These are phyloP conservation scores for Penicillium arizonense DNA, from an alignment of 495 filamentous ascomycete genomes.

Conservation along the genomic window DNA sequence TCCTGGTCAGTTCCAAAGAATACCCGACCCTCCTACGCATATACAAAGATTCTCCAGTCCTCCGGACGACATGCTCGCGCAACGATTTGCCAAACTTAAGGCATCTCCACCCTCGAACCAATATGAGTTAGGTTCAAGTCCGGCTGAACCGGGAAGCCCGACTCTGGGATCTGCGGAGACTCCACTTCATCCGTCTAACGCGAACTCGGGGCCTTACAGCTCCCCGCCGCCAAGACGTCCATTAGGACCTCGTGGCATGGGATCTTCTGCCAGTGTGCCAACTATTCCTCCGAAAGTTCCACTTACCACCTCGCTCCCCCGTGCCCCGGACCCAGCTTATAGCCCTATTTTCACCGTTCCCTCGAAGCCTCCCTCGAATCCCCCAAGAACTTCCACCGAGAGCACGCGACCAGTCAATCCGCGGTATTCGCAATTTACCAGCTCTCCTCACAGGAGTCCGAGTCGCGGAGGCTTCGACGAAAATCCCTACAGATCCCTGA, in stretches of 20 bases:
- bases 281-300: conserved; percentile 55
- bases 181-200: conserved; percentile 26
- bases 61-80: conserved; percentile 39
- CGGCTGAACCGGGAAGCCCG: conserved; percentile 19
- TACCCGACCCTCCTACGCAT: conserved; percentile 16
- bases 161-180: conserved; percentile 29
- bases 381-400: conserved; percentile 48
- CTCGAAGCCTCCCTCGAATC: conserved; percentile 43
- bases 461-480: conserved; percentile 35
- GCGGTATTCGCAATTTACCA: conserved; percentile 40
- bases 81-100: conserved; percentile 46
- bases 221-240: conserved; percentile 38
- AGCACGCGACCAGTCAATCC: conserved; percentile 34
- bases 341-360: conserved; percentile 59
- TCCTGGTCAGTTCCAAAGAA: conserved; percentile 38
- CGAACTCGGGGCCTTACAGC: conserved; percentile 15
- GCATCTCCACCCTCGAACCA: conserved; percentile 23
- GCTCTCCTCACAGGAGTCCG: conserved; percentile 37
- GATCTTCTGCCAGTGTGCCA: conserved; percentile 38
- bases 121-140: conserved; percentile 31
- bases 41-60: conserved; percentile 26
- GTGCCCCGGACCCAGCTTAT: conserved; percentile 81
- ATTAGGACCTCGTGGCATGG: conserved; percentile 57
- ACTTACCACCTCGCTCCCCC: conserved; percentile 63
- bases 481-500: conserved; percentile 43